Evolutionary conservation across 169 alveolate species (phyloP), one percentile per base, ranked within the genome.

Genomic region (Eimeria necatrix): DNA sequence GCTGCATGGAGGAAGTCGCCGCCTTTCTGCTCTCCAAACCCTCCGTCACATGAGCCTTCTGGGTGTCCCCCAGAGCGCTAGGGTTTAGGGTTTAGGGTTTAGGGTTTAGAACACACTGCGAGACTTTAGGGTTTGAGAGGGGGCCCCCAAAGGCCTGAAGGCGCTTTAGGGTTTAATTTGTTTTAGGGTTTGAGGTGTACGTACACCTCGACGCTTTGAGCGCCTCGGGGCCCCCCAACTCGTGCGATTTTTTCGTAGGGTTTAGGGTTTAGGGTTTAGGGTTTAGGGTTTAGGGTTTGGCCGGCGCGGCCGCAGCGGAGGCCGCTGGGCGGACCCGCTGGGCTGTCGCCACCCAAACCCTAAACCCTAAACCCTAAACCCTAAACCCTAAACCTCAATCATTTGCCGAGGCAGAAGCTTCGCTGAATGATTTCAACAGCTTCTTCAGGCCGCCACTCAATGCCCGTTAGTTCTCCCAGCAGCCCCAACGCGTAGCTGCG

Each of bases 351-450:
- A n/a, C 73, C 73, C n/a, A 61, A 61, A 61, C 73, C 73, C 73
- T 61, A 61, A 61, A 61, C 73, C 73, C 73, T 61, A 68, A 68
- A 68, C 78, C 78, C 78, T 74, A 74, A 74, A 74, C 56, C 85
- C 85, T 74, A 74, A 74, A 74, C 60, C 85, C 52, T 74, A 74
- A 41, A 71, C 81, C 81, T 20, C 41, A 4, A 32, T 32, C 16
- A 71, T 12, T 71, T 71, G 81, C 81, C 81, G 4, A 71, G 48
- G 51, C 81, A 71, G 48, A 71, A 71, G 49, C 22, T 71, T n/a
- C 16, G 14, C 51, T 71, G 81, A 71, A 71, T n/a, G 4, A 71
- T 32, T 12, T 71, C 81, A 4, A 71, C 81, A 4, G 81, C 81
- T 48, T 71, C 81, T 12, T 24, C 41, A n/a, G 81, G 16, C 49